phyloP scores from a whole-genome alignment of 768 basidiomycete species.

The Dioszegia aurantiaca region DNA sequence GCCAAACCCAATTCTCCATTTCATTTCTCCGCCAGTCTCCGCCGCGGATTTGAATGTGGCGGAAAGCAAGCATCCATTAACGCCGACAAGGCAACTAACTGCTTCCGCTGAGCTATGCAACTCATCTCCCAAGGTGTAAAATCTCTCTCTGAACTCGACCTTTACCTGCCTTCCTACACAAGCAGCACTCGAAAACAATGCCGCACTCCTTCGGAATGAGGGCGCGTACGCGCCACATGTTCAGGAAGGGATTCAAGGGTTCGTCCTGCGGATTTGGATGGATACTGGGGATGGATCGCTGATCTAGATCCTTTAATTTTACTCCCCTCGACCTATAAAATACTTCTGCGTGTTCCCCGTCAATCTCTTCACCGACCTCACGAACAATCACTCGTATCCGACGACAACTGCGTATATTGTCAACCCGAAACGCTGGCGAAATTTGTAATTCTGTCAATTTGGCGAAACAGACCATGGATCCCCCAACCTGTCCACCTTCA shows the following conservation, averaged over 20 bases:
- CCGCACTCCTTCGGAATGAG: constrained; percentile 99
- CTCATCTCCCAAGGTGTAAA: too few species aligned
- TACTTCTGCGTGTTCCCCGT: not conserved
- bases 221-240: constrained; percentile 99
- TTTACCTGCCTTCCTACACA: not conserved
- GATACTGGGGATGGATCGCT: constrained; percentile 16
- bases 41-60: constrained; percentile 16
- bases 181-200: constrained; percentile 60
- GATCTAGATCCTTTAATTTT: constrained; percentile 9
- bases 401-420: not conserved
- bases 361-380: too few species aligned
- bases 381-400: not conserved
- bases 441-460: not conserved
- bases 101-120: constrained; percentile 1
- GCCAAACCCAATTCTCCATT: too few species aligned
- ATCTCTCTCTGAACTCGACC: constrained; percentile 3
- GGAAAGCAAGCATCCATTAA: too few species aligned
- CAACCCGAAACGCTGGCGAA: not conserved
- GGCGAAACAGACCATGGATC: constrained; percentile 71
- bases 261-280: constrained; percentile 43
- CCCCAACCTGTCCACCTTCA: constrained; percentile 85
- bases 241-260: constrained; percentile 99
- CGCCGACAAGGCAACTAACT: constrained; percentile 8
- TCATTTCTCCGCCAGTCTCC: constrained; percentile 17
- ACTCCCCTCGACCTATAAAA: not conserved